phyloP scores from a whole-genome alignment of 768 basidiomycete genomes.

The Hysterangium stoloniferum region DNA sequence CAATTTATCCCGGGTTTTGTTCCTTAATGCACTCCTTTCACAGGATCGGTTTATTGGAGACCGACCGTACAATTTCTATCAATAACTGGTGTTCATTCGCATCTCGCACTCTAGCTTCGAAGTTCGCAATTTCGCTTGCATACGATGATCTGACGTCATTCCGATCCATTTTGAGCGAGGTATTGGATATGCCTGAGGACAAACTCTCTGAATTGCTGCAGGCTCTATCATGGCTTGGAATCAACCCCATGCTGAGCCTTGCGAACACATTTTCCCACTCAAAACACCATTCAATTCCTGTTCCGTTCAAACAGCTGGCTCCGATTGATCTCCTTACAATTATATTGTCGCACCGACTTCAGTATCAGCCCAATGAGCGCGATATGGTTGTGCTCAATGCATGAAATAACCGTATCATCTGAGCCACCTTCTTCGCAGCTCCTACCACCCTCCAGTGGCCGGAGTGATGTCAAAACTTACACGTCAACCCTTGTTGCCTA shows the following conservation, averaged over 20 bases:
- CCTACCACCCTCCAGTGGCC: slow-evolving; percentile 11
- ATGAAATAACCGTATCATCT: slow-evolving; percentile 61
- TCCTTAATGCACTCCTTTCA: slow-evolving; percentile 67
- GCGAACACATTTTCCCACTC: too few species aligned
- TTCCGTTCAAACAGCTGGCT: slow-evolving; percentile 23
- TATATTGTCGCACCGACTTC: slow-evolving; percentile 62
- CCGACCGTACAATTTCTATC: slow-evolving; percentile 25
- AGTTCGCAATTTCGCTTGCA: slow-evolving; percentile 21
- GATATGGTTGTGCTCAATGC: slow-evolving; percentile 84
- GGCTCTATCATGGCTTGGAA: slow-evolving; percentile 46
- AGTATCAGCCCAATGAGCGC: slow-evolving; percentile 61
- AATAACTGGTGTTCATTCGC: slow-evolving; percentile 34
- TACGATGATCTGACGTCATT: slow-evolving; percentile 14
- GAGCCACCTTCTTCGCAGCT: slow-evolving; percentile 5
- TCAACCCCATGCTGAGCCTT: background rate
- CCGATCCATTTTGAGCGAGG: background rate
- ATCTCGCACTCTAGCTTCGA: slow-evolving; percentile 26
- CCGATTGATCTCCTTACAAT: slow-evolving; percentile 72
- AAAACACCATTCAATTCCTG: background rate
- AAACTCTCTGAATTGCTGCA: slow-evolving; percentile 19
- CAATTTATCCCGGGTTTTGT: slow-evolving; percentile 85
- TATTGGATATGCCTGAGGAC: background rate
- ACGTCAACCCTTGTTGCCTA: slow-evolving; percentile 60
- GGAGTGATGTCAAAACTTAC: slow-evolving; percentile 41
- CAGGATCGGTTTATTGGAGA: slow-evolving; percentile 58